Evolutionary conservation across 345 rosid species (phyloP).

Genomic region (Combretum micranthum): DNA sequence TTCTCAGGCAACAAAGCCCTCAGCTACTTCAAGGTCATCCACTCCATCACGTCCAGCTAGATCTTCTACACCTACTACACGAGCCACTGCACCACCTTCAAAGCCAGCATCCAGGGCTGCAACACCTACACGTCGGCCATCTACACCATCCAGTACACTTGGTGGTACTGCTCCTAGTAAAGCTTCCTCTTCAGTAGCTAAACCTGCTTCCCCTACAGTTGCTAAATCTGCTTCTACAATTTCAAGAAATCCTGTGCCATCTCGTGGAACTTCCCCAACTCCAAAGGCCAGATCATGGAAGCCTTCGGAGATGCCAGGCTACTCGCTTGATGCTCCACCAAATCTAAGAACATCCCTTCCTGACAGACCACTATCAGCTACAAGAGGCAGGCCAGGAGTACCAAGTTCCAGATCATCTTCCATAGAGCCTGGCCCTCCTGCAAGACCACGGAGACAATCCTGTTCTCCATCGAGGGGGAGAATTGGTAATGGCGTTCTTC

Average conservation of each 20-base stretch:
- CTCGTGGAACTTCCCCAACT: constrained; percentile 77
- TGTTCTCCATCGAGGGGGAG: constrained; percentile 98
- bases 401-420: constrained; percentile 85
- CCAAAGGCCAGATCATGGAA: constrained; percentile 88
- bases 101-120: constrained; percentile 69
- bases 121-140: constrained; percentile 83
- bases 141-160: constrained; percentile 48
- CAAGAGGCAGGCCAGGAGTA: constrained; percentile 94
- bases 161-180: constrained; percentile 41
- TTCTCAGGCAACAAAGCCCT: constrained; percentile 34
- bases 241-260: constrained; percentile 45
- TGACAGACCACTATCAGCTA: constrained; percentile 85
- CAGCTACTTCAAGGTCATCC: constrained; percentile 66
- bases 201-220: constrained; percentile 15
- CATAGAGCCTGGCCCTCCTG: constrained; percentile 61
- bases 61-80: constrained; percentile 84
- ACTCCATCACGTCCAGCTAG: constrained; percentile 84
- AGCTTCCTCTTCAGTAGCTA: constrained; percentile 36
- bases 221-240: constrained; percentile 16
- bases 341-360: constrained; percentile 85
- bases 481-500: constrained; percentile 44
- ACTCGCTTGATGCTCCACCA: constrained; percentile 90
- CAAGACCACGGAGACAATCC: constrained; percentile 78
- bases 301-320: constrained; percentile 99
- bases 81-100: constrained; percentile 62